Evolutionary conservation across 495 filamentous ascomycete species (phyloP).

Genomic region (Talaromyces trachyspermus): DNA sequence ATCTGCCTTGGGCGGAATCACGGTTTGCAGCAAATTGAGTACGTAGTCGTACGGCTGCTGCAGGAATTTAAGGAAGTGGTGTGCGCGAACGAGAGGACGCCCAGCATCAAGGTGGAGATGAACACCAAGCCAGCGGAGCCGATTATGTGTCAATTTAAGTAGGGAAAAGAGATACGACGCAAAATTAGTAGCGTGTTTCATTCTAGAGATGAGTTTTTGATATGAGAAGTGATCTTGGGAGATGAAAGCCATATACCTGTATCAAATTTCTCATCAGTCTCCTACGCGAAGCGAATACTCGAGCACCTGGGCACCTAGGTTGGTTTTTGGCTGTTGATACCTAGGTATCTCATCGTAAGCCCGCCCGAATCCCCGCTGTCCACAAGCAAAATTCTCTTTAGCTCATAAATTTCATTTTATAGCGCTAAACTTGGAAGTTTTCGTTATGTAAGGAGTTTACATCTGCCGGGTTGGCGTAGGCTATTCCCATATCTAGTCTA

Average conservation of each 20-base stretch:
- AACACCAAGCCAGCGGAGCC: not conserved
- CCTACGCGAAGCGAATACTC: not conserved
- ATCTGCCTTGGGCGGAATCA: constrained; percentile 44
- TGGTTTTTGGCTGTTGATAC: not conserved
- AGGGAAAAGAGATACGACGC: not conserved
- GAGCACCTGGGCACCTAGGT: not conserved
- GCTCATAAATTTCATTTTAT: not conserved
- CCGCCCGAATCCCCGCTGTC: not conserved
- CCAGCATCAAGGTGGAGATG: constrained; percentile 16
- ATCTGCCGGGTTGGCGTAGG: not conserved
- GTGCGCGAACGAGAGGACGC: constrained; percentile 12
- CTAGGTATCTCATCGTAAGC: not conserved
- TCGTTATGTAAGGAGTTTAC: not conserved
- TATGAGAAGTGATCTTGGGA: not conserved
- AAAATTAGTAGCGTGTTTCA: too few relatives aligned
- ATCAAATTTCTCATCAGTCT: not conserved
- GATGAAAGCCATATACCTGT: not conserved
- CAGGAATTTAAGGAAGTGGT: constrained; percentile 36
- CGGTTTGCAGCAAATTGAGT: constrained; percentile 52
- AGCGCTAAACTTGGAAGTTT: not conserved
- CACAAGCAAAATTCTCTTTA: not conserved
- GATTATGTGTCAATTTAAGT: not conserved
- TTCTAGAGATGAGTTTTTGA: too few relatives aligned
- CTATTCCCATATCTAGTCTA: not conserved
- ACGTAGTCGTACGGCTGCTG: constrained; percentile 40